Percentiles rank a stretch among this genome's conserved stretches.
Conservation (phyloP, 306 rosid species). For the Pyrus pyrifolia region DNA sequence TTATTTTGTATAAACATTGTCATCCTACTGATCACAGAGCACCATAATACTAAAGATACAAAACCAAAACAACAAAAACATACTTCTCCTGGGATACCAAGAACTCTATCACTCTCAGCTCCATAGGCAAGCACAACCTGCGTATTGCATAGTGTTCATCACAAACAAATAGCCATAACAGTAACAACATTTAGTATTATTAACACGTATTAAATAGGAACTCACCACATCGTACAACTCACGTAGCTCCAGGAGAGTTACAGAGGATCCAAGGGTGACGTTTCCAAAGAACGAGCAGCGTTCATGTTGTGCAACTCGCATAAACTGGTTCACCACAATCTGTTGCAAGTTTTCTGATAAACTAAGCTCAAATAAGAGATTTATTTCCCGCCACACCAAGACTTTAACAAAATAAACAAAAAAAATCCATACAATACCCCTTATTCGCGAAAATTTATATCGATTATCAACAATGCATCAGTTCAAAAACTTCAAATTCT, state of each 20-base stretch:
- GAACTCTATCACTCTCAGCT: constrained; percentile 87
- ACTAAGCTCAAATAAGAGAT: constrained; percentile 40
- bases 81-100: constrained; percentile 88
- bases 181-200: neutral
- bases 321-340: constrained; percentile 79
- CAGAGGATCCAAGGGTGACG: constrained; percentile 57
- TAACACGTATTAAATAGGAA: constrained; percentile 18
- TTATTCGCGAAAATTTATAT: neutral
- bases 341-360: constrained; percentile 60
- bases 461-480: neutral
- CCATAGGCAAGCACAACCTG: constrained; percentile 95
- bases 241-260: constrained; percentile 67
- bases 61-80: constrained; percentile 15
- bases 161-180: constrained; percentile 15
- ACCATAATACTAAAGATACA: neutral
- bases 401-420: neutral
- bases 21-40: constrained; percentile 1
- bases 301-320: constrained; percentile 54
- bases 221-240: constrained; percentile 66
- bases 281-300: constrained; percentile 71
- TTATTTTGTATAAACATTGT: neutral
- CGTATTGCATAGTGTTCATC: constrained; percentile 12
- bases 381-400: constrained; percentile 4
- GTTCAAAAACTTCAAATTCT: neutral
- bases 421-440: neutral